phyloP scores from a whole-genome alignment of 1,139 yeast genomes.

The Kodamaea ohmeri region DNA sequence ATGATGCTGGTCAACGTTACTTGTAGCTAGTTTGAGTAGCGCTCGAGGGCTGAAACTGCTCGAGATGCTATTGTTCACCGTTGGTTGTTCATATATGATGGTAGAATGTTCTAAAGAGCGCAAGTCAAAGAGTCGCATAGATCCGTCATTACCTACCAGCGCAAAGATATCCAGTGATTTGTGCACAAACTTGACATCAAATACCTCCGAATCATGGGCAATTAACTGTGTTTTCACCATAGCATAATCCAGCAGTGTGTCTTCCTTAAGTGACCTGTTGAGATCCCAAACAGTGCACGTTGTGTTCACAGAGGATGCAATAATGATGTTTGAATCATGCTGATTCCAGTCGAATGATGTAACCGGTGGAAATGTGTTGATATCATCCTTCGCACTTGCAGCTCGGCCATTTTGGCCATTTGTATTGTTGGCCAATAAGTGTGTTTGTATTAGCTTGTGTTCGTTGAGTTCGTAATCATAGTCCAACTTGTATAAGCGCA shows the following conservation, averaged over 20 bases:
- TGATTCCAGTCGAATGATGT: constrained; percentile 94
- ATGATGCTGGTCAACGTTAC: constrained; percentile 77
- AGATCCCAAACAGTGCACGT: constrained; percentile 97
- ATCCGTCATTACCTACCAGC: constrained; percentile 94
- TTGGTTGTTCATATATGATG: constrained; percentile 70
- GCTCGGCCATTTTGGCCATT: constrained; percentile 16
- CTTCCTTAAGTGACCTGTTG: constrained; percentile 29
- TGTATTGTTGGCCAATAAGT: constrained; percentile 41
- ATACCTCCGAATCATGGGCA: constrained; percentile 95
- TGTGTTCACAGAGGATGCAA: constrained; percentile 89
- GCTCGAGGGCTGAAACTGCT: constrained; percentile 47
- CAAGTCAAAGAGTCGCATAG: constrained; percentile 87
- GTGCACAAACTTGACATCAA: constrained; percentile 82
- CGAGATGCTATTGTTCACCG: constrained; percentile 28
- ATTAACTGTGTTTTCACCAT: constrained; percentile 87
- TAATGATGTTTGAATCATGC: constrained; percentile 64
- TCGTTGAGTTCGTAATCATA: constrained; percentile 30
- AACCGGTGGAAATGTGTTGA: constrained; percentile 69
- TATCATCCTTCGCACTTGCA: constrained; percentile 23
- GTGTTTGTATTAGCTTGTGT: constrained; percentile 38
- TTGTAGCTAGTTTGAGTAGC: constrained; percentile 70
- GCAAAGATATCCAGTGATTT: constrained; percentile 79
- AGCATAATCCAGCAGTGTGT: constrained; percentile 49
- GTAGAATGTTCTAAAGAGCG: constrained; percentile 91
- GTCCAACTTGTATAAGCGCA: constrained; percentile 59